Evolutionary conservation across 139 green algal species (phyloP).

Genomic region (Spirogloea muscicola): DNA sequence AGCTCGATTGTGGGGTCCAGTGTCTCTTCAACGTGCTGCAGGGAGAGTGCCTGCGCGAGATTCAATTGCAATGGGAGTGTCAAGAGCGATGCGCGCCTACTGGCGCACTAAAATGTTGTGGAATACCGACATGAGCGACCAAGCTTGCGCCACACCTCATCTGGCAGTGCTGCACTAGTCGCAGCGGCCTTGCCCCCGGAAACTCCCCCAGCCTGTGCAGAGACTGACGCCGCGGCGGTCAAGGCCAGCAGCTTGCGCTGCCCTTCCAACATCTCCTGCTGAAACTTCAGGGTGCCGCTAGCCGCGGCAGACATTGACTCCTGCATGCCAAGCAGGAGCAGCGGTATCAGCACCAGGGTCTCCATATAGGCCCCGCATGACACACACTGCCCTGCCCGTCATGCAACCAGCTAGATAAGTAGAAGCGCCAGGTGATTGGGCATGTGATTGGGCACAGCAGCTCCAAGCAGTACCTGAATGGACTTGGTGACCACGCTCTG

Average conservation of each 20-base stretch:
- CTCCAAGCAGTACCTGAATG: slow-evolving; percentile 12
- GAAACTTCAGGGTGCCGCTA: not conserved
- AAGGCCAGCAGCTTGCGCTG: slow-evolving; percentile 54
- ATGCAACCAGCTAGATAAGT: not conserved
- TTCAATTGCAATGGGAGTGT: not conserved
- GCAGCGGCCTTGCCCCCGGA: not conserved
- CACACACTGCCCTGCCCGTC: too few relatives aligned
- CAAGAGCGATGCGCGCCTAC: too few relatives aligned
- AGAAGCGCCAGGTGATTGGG: not conserved
- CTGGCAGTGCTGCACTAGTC: slow-evolving; percentile 21
- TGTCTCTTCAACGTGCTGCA: slow-evolving; percentile 50
- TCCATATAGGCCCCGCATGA: not conserved
- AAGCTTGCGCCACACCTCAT: slow-evolving; percentile 3
- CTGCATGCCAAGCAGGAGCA: not conserved
- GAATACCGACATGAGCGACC: too few relatives aligned
- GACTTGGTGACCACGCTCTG: slow-evolving; percentile 8
- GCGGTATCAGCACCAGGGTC: not conserved
- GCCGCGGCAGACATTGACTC: slow-evolving; percentile 1
- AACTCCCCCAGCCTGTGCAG: not conserved
- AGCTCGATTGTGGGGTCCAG: slow-evolving; percentile 53
- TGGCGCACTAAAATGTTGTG: too few relatives aligned
- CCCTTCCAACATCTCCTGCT: slow-evolving; percentile 26
- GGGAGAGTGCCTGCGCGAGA: slow-evolving; percentile 25
- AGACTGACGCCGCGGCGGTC: not conserved
- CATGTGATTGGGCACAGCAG: not conserved